These are phyloP conservation scores for Emiliania huxleyi DNA, from an alignment of 78 protist species.

Conservation along the genomic window DNA sequence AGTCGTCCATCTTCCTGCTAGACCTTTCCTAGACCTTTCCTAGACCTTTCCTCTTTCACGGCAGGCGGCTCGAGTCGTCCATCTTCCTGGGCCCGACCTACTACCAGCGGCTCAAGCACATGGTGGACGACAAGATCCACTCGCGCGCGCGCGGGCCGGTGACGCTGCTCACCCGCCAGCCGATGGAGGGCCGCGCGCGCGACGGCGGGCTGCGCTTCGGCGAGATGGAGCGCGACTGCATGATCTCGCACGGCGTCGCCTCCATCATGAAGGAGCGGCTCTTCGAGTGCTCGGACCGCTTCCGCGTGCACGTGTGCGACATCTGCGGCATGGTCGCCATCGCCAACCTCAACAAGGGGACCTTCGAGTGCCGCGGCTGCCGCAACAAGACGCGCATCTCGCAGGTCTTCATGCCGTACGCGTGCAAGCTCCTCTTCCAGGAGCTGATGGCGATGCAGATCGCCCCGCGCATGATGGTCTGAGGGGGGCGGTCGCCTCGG, in stretches of 20 bases:
- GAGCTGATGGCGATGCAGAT: slow-evolving; percentile 98
- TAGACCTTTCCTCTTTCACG: too few relatives aligned
- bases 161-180: slow-evolving; percentile 95
- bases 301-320: slow-evolving; percentile 95
- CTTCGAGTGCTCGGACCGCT: slow-evolving; percentile 83
- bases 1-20: neutral
- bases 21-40: too few relatives aligned
- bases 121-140: slow-evolving; percentile 99
- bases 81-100: slow-evolving; percentile 97
- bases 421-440: slow-evolving; percentile 97
- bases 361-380: slow-evolving; percentile 86
- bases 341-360: slow-evolving; percentile 69
- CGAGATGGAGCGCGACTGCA: slow-evolving; percentile 98
- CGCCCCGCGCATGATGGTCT: slow-evolving; percentile 84
- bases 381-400: slow-evolving; percentile 77
- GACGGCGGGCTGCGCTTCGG: slow-evolving; percentile 99
- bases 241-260: slow-evolving; percentile 97
- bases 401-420: slow-evolving; percentile 95
- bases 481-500: too few relatives aligned
- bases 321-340: slow-evolving; percentile 94
- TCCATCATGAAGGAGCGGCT: slow-evolving; percentile 92
- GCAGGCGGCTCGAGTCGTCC: slow-evolving; percentile 50
- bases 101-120: slow-evolving; percentile 98
- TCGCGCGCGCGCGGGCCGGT: slow-evolving; percentile 97
- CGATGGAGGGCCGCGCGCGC: slow-evolving; percentile 97